phyloP scores from a whole-genome alignment of 2,329 filamentous ascomycete genomes.

The Fusarium concolor region DNA sequence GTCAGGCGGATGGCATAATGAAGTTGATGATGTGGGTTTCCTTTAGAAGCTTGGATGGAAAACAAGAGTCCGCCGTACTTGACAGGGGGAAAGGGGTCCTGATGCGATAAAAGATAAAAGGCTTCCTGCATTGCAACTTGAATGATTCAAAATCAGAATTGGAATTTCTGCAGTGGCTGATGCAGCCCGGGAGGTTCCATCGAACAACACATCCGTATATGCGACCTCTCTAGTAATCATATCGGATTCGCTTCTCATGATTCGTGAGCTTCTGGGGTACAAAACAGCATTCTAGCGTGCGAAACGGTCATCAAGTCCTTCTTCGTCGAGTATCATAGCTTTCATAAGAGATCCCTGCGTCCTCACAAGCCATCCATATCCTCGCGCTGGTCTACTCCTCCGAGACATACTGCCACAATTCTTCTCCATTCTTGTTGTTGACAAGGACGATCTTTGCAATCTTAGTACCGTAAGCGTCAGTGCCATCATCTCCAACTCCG shows the following conservation, averaged over 20 bases:
- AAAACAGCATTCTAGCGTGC: neutral
- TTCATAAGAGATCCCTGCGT: neutral
- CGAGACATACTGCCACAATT: slow-evolving; percentile 18
- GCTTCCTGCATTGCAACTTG: neutral
- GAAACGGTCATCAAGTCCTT: neutral
- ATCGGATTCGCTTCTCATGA: neutral
- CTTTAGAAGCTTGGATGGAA: neutral
- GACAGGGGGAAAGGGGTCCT: neutral
- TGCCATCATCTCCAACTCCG: slow-evolving; percentile 27
- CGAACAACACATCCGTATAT: neutral
- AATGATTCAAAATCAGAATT: neutral
- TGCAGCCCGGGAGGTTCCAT: neutral
- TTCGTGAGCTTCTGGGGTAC: neutral
- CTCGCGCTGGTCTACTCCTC: neutral
- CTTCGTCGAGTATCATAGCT: neutral
- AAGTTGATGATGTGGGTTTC: neutral
- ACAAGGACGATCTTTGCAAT: slow-evolving; percentile 26
- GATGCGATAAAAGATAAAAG: neutral
- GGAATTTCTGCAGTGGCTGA: neutral
- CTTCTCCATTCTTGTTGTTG: slow-evolving; percentile 22
- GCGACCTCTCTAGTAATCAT: neutral
- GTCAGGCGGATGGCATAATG: neutral
- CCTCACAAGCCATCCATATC: neutral
- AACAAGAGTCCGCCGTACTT: neutral
- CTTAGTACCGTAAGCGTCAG: slow-evolving; percentile 25